Evolutionary conservation across 2,329 filamentous ascomycete genomes (phyloP), one percentile per base, ranked within the genome.

Genomic region (Fulvia fulva): DNA sequence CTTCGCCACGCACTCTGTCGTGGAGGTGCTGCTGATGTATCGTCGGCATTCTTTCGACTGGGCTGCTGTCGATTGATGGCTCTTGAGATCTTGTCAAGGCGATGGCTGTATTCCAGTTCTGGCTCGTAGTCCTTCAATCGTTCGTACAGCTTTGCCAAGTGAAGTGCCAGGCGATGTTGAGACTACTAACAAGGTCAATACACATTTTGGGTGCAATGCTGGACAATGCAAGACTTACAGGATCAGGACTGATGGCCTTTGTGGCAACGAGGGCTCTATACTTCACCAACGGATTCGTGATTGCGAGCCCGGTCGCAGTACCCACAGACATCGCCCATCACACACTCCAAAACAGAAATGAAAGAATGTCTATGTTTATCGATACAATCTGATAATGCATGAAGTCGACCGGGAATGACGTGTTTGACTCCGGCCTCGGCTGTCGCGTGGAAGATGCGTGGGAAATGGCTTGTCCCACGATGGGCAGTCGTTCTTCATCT

Each of bases 71-170:
- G 51, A 43, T 69, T 68, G 11, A 81, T 71, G 41, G 76, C 71
- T 23, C 74, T 73, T 5, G 81, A 81, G 26, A 90, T 78, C 63
- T 85, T 83, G 45, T 81, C 80, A 1, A 94, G 78, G 26, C 84
- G 82, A 61, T 84, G 78, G 28, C 81, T 81, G 70, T 92, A 92
- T 68, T 91, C 87, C 12, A 82, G 66, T 49, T 85, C 82, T 0
- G 89, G 90, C 34, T 87, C 83, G 73, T 94, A 93, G 71, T 93
- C 89, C 69, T 90, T 91, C 43, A 93, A 77, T 2, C 86, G 81
- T 37, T 84, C 77, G 66, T 94, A 93, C 11, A 93, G 79, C 69
- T 90, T 89, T 65, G 90, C 88, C 1, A 93, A 79, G 73, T 93
- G 88, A 43, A 90, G 79, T 5, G 89, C 89, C 71, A 72, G 44